These are phyloP conservation scores for Collybia mongolica DNA, from an alignment of 768 basidiomycete species.

Conservation along the genomic window DNA sequence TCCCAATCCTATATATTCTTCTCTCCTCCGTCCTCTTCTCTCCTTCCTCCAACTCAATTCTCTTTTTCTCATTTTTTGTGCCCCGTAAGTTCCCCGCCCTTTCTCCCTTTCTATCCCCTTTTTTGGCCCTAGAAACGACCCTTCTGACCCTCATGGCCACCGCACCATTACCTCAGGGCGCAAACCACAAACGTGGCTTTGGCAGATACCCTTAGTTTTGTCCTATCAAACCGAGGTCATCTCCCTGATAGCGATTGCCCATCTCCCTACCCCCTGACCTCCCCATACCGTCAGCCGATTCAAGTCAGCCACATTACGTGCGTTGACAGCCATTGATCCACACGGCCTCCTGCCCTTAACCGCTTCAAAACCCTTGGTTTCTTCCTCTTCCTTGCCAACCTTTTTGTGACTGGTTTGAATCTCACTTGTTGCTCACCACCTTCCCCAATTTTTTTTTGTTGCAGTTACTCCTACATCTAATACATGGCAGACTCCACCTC, in stretches of 20 bases:
- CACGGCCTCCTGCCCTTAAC: slow-evolving; percentile 39
- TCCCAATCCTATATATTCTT: slow-evolving; percentile 26
- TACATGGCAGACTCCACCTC: slow-evolving; percentile 73
- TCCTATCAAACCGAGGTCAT: slow-evolving; percentile 1
- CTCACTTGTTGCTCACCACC: slow-evolving; percentile 16
- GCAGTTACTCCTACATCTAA: slow-evolving; percentile 19
- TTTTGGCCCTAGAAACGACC: slow-evolving; percentile 5
- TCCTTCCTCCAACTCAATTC: slow-evolving; percentile 18
- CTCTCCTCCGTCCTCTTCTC: slow-evolving; percentile 24
- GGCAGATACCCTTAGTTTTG: slow-evolving; percentile 7
- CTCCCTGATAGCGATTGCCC: slow-evolving; percentile 6
- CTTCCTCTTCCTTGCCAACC: slow-evolving; percentile 18
- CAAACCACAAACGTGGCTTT: slow-evolving; percentile 15
- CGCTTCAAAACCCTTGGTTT: slow-evolving; percentile 28
- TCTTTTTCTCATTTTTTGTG: slow-evolving; percentile 8
- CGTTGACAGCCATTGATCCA: slow-evolving; percentile 38
- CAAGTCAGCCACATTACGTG: slow-evolving; percentile 36
- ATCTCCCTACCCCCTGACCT: neutral
- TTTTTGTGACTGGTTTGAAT: slow-evolving; percentile 8
- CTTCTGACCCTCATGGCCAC: slow-evolving; percentile 8
- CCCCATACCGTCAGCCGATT: slow-evolving; percentile 24
- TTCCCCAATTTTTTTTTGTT: slow-evolving; percentile 9
- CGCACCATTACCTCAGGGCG: slow-evolving; percentile 12
- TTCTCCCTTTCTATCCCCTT: slow-evolving; percentile 9
- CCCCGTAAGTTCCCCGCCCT: slow-evolving; percentile 20